Conservation (phyloP, 352 stramenopile genomes). For the Phytophthora tubulina region DNA sequence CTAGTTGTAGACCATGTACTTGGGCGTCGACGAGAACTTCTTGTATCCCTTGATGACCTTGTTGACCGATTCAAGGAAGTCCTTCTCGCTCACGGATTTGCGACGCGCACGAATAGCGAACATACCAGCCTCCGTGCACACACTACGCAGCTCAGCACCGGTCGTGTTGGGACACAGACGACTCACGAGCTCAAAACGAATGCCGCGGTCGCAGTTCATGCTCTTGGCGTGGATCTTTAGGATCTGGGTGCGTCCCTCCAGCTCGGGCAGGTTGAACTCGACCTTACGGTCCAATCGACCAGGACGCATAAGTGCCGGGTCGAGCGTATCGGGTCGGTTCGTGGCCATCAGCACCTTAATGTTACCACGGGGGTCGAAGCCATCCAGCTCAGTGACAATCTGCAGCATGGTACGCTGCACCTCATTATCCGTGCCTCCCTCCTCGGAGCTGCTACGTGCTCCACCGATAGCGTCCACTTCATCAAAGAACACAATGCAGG, state of each 20-base stretch:
- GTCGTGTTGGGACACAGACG: conserved; percentile 99
- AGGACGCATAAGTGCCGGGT: conserved; percentile 47
- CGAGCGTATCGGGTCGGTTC: conserved; percentile 46
- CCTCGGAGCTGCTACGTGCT: conserved; percentile 85
- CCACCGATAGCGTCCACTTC: conserved; percentile 99
- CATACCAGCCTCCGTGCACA: conserved; percentile 99
- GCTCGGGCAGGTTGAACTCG: conserved; percentile 98
- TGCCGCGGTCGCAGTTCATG: conserved; percentile 99
- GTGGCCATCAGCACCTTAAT: conserved; percentile 96
- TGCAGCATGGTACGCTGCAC: conserved; percentile 99
- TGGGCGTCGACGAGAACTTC: conserved; percentile 99
- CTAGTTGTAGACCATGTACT: conserved; percentile 99
- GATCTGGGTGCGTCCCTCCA: conserved; percentile 99
- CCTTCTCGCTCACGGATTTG: conserved; percentile 99
- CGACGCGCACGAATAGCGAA: conserved; percentile 98
- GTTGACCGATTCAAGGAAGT: conserved; percentile 99
- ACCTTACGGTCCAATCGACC: conserved; percentile 99
- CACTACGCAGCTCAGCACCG: conserved; percentile 97
- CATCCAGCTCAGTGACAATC: conserved; percentile 99
- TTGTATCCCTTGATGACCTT: conserved; percentile 99
- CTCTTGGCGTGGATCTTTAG: conserved; percentile 99
- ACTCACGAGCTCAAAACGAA: conserved; percentile 98
- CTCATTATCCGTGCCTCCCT: conserved; percentile 98
- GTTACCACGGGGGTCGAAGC: conserved; percentile 98
- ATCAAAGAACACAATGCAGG: conserved; percentile 99